Evolutionary conservation across 495 filamentous ascomycete genomes (phyloP).

Genomic region (Aspergillus heteromorphus): DNA sequence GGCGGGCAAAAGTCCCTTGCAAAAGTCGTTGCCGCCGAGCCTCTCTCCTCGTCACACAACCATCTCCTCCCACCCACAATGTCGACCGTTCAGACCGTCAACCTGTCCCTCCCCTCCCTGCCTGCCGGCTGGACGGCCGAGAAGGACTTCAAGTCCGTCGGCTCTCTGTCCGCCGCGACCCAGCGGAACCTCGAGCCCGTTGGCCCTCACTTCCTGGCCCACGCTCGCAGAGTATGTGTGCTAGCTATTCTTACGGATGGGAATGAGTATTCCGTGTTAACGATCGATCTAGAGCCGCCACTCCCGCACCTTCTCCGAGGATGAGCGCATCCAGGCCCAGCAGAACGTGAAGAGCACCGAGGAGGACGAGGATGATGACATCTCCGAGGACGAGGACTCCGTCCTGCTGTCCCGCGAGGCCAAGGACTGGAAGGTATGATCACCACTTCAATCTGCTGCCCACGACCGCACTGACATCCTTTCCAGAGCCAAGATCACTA

Average conservation of each 20-base stretch:
- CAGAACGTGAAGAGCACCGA: constrained; percentile 93
- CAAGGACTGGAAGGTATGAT: constrained; percentile 95
- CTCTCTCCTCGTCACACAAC: constrained; percentile 8
- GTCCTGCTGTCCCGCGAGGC: constrained; percentile 87
- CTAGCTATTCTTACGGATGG: too few relatives aligned
- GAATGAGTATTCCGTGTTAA: too few relatives aligned
- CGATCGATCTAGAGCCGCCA: constrained; percentile 63
- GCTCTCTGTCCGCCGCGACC: constrained; percentile 60
- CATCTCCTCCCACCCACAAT: constrained; percentile 28
- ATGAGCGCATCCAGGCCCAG: constrained; percentile 93
- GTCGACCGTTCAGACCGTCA: constrained; percentile 41
- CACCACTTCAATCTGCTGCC: background rate
- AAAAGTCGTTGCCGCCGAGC: too few relatives aligned
- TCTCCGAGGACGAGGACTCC: constrained; percentile 87
- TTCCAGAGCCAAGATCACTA: constrained; percentile 91
- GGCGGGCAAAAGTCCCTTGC: too few relatives aligned
- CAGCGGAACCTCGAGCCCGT: constrained; percentile 89
- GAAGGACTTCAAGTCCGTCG: constrained; percentile 83
- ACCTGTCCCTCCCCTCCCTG: constrained; percentile 66
- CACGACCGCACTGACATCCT: constrained; percentile 16
- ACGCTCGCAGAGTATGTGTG: constrained; percentile 77
- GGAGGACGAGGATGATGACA: constrained; percentile 81
- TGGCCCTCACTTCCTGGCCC: constrained; percentile 94
- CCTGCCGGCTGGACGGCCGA: constrained; percentile 80
- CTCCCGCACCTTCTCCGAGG: constrained; percentile 95